Conservation (phyloP, 2,329 filamentous ascomycete genomes). For the Cercospora sp. region DNA sequence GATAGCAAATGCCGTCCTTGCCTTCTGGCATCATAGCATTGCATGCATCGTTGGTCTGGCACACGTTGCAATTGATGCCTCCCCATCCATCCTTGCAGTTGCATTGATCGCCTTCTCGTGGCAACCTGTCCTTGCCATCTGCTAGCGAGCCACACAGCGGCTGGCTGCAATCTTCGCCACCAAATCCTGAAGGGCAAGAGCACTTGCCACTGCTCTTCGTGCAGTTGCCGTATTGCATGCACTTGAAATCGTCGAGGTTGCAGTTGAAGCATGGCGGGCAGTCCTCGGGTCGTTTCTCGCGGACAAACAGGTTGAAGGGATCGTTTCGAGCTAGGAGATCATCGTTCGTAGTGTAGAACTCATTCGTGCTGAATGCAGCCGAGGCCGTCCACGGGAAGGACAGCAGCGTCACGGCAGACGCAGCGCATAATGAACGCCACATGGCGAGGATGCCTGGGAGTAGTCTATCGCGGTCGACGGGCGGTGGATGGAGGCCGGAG, state of each 20-base stretch:
- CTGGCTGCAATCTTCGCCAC: conserved; percentile 87
- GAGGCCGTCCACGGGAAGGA: conserved; percentile 26
- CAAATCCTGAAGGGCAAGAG: conserved; percentile 86
- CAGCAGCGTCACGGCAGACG: conserved; percentile 29
- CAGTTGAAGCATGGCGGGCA: conserved; percentile 97
- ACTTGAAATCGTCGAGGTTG: conserved; percentile 86
- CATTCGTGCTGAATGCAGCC: conserved; percentile 27
- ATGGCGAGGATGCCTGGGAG: conserved; percentile 27
- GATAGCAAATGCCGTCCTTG: conserved; percentile 86
- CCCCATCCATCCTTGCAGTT: conserved; percentile 91
- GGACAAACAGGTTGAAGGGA: conserved; percentile 50
- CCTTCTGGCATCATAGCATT: conserved; percentile 74
- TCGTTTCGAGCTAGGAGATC: conserved; percentile 31
- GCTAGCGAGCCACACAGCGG: conserved; percentile 89
- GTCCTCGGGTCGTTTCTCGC: conserved; percentile 71
- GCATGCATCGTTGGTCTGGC: conserved; percentile 78
- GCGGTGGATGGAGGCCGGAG: not conserved
- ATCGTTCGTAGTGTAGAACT: conserved; percentile 36
- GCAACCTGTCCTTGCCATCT: conserved; percentile 74
- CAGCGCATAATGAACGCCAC: conserved; percentile 30
- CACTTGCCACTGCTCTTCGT: conserved; percentile 91
- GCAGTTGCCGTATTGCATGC: conserved; percentile 86
- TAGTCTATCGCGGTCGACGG: not conserved
- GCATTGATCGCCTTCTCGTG: conserved; percentile 71
- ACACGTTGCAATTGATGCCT: conserved; percentile 97